A percentile compares a stretch with the other conserved stretches of the same genome.
Conservation (phyloP, 208 protist genomes). For the Leishmania turanica region DNA sequence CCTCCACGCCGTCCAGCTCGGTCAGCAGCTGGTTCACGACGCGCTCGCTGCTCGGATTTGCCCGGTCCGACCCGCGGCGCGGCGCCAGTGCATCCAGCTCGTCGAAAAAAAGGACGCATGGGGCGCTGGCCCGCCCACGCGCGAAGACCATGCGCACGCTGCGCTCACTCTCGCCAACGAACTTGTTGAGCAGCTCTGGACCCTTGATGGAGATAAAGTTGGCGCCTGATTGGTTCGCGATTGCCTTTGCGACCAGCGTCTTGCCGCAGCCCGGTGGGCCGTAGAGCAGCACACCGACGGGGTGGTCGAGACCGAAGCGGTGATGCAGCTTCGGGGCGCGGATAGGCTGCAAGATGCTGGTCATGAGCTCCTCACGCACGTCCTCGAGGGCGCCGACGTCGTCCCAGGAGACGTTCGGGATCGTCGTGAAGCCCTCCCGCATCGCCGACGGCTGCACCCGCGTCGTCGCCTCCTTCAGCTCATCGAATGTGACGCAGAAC, state of each 20-base stretch:
- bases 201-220: constrained; percentile 99
- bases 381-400: constrained; percentile 98
- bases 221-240: constrained; percentile 94
- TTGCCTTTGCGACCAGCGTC: constrained; percentile 96
- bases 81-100: constrained; percentile 99
- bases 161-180: constrained; percentile 99
- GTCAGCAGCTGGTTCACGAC: constrained; percentile 99
- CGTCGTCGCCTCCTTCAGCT: constrained; percentile 92
- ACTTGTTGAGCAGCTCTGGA: constrained; percentile 98
- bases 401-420: constrained; percentile 97
- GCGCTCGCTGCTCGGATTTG: constrained; percentile 93
- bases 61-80: constrained; percentile 86
- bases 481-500: constrained; percentile 80
- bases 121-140: constrained; percentile 86
- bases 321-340: constrained; percentile 90
- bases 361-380: constrained; percentile 93
- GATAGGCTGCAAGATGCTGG: constrained; percentile 94
- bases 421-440: constrained; percentile 96
- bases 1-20: constrained; percentile 99
- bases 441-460: constrained; percentile 97
- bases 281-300: constrained; percentile 97
- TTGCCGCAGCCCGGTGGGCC: constrained; percentile 99
- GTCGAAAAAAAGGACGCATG: constrained; percentile 99
- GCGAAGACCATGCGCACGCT: constrained; percentile 98
- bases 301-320: constrained; percentile 87